Percentiles rank a stretch among this genome's conserved stretches.
Evolutionary conservation across 202 grass and related monocot species (phyloP).

Genomic region (Hordeum pubiflorum): DNA sequence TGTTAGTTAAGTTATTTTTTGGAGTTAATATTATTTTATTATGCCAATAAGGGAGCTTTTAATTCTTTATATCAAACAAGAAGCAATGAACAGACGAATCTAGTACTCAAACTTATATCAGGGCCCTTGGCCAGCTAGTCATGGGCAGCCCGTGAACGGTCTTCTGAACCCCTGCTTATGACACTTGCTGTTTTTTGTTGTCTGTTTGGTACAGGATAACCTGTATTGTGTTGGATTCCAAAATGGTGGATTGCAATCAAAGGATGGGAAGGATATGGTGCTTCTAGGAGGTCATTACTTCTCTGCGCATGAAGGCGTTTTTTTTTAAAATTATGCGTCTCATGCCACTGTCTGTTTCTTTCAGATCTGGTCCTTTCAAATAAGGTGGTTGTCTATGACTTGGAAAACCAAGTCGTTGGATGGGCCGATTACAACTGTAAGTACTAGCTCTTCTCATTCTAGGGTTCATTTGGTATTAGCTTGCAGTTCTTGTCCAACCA

Average conservation of each 20-base stretch:
- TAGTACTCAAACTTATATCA: neutral
- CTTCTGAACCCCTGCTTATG: slow-evolving; percentile 2
- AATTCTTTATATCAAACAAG: neutral
- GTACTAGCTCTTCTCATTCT: slow-evolving; percentile 9
- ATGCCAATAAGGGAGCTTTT: neutral
- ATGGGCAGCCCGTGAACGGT: neutral
- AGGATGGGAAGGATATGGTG: slow-evolving; percentile 86
- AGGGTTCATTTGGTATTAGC: neutral
- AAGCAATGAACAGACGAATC: neutral
- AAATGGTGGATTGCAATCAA: slow-evolving; percentile 85
- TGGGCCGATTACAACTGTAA: slow-evolving; percentile 98
- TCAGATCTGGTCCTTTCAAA: slow-evolving; percentile 95
- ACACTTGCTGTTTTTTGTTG: neutral
- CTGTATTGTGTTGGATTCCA: slow-evolving; percentile 84
- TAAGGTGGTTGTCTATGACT: slow-evolving; percentile 96
- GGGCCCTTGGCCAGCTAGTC: neutral
- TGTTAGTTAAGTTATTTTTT: neutral
- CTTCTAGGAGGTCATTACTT: slow-evolving; percentile 81
- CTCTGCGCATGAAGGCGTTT: neutral
- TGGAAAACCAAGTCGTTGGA: slow-evolving; percentile 86
- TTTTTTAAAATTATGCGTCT: neutral
- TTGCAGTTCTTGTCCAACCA: neutral
- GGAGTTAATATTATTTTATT: neutral
- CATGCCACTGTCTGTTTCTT: slow-evolving; percentile 26
- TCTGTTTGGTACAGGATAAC: slow-evolving; percentile 35